Conservation (phyloP, 2,329 filamentous ascomycete genomes). For the Sphaerulina vaccinii region DNA sequence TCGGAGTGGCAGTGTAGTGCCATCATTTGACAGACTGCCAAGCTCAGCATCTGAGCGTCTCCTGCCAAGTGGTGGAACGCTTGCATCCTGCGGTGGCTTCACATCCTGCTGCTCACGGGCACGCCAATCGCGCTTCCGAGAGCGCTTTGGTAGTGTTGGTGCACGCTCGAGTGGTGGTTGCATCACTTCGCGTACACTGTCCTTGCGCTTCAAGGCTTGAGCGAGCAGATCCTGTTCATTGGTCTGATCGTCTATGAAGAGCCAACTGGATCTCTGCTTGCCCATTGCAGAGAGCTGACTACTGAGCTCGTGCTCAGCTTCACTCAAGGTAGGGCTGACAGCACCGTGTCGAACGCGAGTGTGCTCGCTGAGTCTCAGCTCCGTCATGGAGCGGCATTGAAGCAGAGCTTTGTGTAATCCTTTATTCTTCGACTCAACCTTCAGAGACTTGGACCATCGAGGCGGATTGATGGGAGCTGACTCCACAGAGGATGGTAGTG, state of each 20-base stretch:
- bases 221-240: conserved; percentile 1
- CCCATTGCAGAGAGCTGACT: conserved; percentile 13
- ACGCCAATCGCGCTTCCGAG: conserved; percentile 42
- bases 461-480: not conserved
- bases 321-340: conserved; percentile 47
- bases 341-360: conserved; percentile 24
- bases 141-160: conserved; percentile 43
- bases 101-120: not conserved
- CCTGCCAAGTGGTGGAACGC: not conserved
- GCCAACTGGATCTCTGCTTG: not conserved
- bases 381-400: conserved; percentile 20
- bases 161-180: conserved; percentile 31
- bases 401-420: not conserved
- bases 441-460: conserved; percentile 2
- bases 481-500: not conserved
- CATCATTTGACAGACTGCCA: not conserved
- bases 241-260: not conserved
- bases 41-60: conserved; percentile 17
- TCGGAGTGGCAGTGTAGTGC: conserved; percentile 7
- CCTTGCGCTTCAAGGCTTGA: conserved; percentile 13
- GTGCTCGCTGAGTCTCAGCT: conserved; percentile 27
- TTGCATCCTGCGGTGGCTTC: not conserved
- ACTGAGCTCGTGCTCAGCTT: conserved; percentile 44
- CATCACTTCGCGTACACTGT: conserved; percentile 34
- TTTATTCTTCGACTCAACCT: not conserved